These are phyloP conservation scores for Penicillium antarcticum DNA, from an alignment of 495 filamentous ascomycete species.

Conservation along the genomic window DNA sequence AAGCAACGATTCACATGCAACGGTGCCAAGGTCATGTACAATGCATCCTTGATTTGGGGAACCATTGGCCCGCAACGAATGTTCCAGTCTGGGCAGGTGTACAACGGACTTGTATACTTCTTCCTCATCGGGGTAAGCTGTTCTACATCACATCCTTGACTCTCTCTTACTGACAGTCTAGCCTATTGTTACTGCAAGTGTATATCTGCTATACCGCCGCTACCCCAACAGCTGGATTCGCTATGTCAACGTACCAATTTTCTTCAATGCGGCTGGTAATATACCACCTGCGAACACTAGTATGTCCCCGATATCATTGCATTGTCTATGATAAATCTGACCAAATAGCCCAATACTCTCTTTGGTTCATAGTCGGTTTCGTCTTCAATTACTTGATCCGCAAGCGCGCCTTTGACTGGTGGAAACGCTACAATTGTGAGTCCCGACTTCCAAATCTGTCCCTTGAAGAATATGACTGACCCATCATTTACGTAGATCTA, in stretches of 20 bases:
- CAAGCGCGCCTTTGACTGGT: conserved; percentile 57
- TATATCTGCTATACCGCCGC: conserved; percentile 34
- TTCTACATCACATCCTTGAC: not conserved
- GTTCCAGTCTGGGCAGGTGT: conserved; percentile 36
- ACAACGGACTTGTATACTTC: conserved; percentile 36
- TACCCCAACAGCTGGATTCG: conserved; percentile 35
- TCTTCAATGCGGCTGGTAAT: conserved; percentile 38
- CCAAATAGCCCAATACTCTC: conserved; percentile 27
- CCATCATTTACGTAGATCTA: conserved; percentile 32
- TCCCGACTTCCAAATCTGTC: not conserved
- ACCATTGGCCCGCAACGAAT: conserved; percentile 40
- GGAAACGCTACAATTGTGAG: conserved; percentile 62
- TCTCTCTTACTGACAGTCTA: conserved; percentile 1
- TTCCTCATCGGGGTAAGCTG: conserved; percentile 36
- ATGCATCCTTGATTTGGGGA: conserved; percentile 42
- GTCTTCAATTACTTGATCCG: conserved; percentile 59
- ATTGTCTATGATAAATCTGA: not conserved
- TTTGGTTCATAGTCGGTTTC: conserved; percentile 58
- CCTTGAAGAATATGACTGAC: not conserved
- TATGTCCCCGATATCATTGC: not conserved
- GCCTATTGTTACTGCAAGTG: conserved; percentile 23
- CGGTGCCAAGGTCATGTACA: conserved; percentile 51
- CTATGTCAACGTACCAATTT: conserved; percentile 42
- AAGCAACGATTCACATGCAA: conserved; percentile 50
- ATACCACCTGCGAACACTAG: conserved; percentile 40